These are phyloP conservation scores for Cladosporium sp. DNA, from an alignment of 2,329 filamentous ascomycete species.

Conservation along the genomic window DNA sequence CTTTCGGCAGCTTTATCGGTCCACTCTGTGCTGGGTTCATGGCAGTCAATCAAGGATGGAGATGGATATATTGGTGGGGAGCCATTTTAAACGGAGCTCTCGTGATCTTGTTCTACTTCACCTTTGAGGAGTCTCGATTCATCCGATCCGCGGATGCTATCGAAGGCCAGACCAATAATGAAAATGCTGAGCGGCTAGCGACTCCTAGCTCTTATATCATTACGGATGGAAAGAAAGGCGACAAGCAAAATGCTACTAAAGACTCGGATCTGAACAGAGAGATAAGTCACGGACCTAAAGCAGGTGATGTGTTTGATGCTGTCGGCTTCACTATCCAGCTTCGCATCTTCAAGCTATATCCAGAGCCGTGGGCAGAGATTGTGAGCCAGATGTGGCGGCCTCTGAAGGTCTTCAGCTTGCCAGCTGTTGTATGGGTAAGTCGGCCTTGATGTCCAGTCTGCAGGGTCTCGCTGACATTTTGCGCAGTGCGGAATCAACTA, in stretches of 20 bases:
- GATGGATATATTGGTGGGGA: slow-evolving; percentile 49
- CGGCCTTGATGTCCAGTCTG: not conserved
- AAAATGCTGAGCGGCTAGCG: not conserved
- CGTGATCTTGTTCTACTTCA: slow-evolving; percentile 44
- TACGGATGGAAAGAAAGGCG: not conserved
- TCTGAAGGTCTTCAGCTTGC: slow-evolving; percentile 6
- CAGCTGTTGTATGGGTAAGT: slow-evolving; percentile 8
- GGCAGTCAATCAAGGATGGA: slow-evolving; percentile 48
- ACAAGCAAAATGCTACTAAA: not conserved
- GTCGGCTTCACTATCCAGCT: slow-evolving; percentile 38
- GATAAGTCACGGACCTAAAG: slow-evolving; percentile 8
- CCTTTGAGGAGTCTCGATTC: slow-evolving; percentile 44
- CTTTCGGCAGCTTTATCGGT: slow-evolving; percentile 39
- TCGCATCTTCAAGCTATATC: slow-evolving; percentile 56
- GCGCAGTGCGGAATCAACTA: slow-evolving; percentile 2
- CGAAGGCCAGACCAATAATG: not conserved
- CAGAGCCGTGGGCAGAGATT: slow-evolving; percentile 13
- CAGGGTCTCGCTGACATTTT: not conserved
- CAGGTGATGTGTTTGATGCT: slow-evolving; percentile 19
- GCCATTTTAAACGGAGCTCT: slow-evolving; percentile 42
- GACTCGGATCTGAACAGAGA: not conserved
- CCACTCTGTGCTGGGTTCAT: slow-evolving; percentile 45
- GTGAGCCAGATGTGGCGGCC: slow-evolving; percentile 13
- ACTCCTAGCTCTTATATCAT: no score
- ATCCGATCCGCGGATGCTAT: slow-evolving; percentile 6